Evolutionary conservation across 2,329 filamentous ascomycete species (phyloP).

Genomic region (Trichophyton mentagrophytes): DNA sequence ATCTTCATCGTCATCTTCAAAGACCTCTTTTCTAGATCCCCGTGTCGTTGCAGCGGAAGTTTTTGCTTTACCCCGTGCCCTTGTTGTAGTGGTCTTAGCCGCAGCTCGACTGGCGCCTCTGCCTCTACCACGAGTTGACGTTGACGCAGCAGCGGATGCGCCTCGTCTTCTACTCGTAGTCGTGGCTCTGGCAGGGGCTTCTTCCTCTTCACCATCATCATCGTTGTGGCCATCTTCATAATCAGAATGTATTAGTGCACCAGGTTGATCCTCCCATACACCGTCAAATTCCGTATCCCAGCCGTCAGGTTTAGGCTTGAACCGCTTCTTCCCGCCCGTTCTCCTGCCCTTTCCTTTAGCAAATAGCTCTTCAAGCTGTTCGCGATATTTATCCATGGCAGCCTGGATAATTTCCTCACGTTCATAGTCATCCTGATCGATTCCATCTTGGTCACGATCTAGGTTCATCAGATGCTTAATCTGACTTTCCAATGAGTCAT

Average conservation of each 20-base stretch:
- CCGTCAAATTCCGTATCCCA: conserved; percentile 92
- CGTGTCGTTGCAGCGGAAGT: conserved; percentile 15
- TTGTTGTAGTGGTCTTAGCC: conserved; percentile 24
- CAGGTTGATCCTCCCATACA: conserved; percentile 67
- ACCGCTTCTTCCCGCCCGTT: conserved; percentile 39
- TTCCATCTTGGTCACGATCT: conserved; percentile 55
- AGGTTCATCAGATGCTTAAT: conserved; percentile 56
- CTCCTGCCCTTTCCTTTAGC: conserved; percentile 47
- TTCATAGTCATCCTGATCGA: conserved; percentile 52
- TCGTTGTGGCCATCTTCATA: conserved; percentile 37
- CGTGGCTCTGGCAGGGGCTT: conserved; percentile 22
- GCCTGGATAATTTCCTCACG: conserved; percentile 58
- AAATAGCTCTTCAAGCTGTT: conserved; percentile 58
- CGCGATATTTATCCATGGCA: conserved; percentile 61
- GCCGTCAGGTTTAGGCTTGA: conserved; percentile 62
- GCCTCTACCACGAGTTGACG: conserved; percentile 25
- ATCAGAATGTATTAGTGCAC: conserved; percentile 46
- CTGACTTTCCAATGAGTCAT: conserved; percentile 56
- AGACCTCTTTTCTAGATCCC: not conserved
- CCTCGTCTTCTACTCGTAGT: conserved; percentile 23
- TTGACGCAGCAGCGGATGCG: conserved; percentile 27
- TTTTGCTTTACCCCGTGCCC: conserved; percentile 21
- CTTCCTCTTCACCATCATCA: conserved; percentile 37
- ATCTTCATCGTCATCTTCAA: conserved; percentile 17
- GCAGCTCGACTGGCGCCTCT: conserved; percentile 17